Conservation (phyloP, 2,329 filamentous ascomycete genomes). For the Teratosphaeria gauchensis region DNA sequence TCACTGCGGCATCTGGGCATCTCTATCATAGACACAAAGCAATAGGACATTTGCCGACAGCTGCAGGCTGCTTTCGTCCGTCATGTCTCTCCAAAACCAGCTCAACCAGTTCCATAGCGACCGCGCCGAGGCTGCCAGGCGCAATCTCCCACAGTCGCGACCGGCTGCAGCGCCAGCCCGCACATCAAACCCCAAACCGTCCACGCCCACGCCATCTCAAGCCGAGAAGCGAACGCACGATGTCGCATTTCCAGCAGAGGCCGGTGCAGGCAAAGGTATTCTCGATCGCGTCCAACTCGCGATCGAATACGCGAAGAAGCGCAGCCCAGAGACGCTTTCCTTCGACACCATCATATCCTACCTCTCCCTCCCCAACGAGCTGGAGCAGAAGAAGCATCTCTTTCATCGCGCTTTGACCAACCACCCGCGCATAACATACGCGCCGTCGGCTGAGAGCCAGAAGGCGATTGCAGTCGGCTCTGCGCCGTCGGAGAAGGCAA, state of each 20-base stretch:
- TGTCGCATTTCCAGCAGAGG: conserved; percentile 10
- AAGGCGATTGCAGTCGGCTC: conserved; percentile 11
- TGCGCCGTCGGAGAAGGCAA: conserved; percentile 4
- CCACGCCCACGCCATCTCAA: not conserved
- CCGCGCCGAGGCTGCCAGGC: conserved; percentile 18
- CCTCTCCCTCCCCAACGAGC: conserved; percentile 53
- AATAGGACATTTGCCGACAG: not conserved
- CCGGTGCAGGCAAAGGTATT: conserved; percentile 56
- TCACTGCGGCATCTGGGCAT: not conserved
- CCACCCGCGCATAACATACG: conserved; percentile 51
- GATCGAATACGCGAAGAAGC: conserved; percentile 69
- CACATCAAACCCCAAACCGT: conserved; percentile 15
- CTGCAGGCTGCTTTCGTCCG: not conserved
- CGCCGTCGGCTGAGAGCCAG: conserved; percentile 53
- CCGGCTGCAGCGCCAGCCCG: conserved; percentile 13
- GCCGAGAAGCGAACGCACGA: conserved; percentile 18
- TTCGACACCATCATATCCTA: conserved; percentile 73
- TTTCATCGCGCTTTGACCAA: not conserved
- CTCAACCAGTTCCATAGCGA: conserved; percentile 23
- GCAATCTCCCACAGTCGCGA: conserved; percentile 20
- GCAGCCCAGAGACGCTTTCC: conserved; percentile 52
- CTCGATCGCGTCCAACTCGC: conserved; percentile 84
- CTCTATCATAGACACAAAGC: not conserved
- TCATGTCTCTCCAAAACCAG: conserved; percentile 22
- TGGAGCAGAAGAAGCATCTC: conserved; percentile 14